Evolutionary conservation across 116 monocot species (phyloP), one percentile per base, ranked within the genome.

Genomic region (Zostera marina): DNA sequence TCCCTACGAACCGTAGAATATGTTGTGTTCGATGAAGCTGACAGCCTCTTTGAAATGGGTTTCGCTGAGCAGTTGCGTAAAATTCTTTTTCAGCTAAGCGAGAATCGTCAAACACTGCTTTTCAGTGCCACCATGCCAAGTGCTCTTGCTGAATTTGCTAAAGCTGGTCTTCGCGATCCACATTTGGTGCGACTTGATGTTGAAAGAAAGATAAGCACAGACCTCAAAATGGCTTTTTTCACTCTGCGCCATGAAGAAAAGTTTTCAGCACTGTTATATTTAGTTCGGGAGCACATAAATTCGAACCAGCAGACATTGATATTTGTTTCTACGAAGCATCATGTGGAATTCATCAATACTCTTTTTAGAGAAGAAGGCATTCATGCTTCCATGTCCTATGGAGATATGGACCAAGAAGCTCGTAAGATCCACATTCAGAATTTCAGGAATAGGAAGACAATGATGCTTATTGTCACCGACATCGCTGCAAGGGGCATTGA

Each of bases 341-440:
- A 88, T 69, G 88, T 93, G 8, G 88, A 93, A 61, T 93, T 93
- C 44, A 69, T 93, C 22, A 93, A 70, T 63, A 66, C 47, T 70
- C 69, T 93, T n/a, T 88, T 93, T 39, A 66, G 77, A 73, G 77
- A 84, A 78, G 93, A 93, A 70, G 93, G 93, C 12, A 71, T 88
- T 22, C 77, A 84, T 10, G 48, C 81, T 20, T 88, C 93, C 17
- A 40, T 84, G 26, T 75, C 75, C 13, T 94, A 94, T 73, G 87
- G 94, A 63, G 88, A 84, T 67, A 94, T 94, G 94, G 94, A 94
- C 67, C 88, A 84, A 52, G 88, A 88, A 72, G 94, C 88, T 32
- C 71, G 88, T 16, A 88, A 88, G 60, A 88, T 88, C 21, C 81
- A 94, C 72, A 58, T 84, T 41, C 69, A 81, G 45, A 88, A 70